phyloP scores from a whole-genome alignment of 2,329 filamentous ascomycete genomes.

The Ophiostoma sp. region DNA sequence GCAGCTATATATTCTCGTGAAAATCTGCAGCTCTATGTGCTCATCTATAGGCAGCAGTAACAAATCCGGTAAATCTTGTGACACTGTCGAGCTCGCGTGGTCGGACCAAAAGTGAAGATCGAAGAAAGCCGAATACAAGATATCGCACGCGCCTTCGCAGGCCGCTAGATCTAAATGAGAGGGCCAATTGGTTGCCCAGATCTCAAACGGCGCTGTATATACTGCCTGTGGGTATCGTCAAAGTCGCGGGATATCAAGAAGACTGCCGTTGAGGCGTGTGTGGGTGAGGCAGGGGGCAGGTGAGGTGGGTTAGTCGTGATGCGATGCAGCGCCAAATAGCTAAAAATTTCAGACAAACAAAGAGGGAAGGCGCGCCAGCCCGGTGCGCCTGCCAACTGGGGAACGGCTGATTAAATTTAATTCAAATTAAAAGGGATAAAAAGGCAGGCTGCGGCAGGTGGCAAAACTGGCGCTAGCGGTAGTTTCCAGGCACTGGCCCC shows the following conservation, averaged over 20 bases:
- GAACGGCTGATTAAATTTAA: conserved; percentile 18
- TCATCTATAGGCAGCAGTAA: not conserved
- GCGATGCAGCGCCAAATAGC: conserved; percentile 15
- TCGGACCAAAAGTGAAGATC: not conserved
- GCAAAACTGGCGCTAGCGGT: conserved; percentile 20
- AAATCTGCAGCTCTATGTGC: not conserved
- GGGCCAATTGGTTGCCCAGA: conserved; percentile 5
- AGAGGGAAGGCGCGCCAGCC: conserved; percentile 18
- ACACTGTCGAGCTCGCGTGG: not conserved
- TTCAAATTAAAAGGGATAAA: conserved; percentile 20
- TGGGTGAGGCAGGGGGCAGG: not conserved
- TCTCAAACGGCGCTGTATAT: not conserved
- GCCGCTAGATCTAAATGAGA: conserved; percentile 1
- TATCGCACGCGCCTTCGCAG: conserved; percentile 9
- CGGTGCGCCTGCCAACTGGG: conserved; percentile 8
- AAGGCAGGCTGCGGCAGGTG: not conserved
- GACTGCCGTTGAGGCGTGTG: conserved; percentile 9
- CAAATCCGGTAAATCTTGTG: not conserved
- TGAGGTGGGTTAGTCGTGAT: conserved; percentile 6
- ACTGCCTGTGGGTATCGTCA: conserved; percentile 1
- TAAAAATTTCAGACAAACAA: conserved; percentile 23
- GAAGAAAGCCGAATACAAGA: not conserved
- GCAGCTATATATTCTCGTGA: not conserved
- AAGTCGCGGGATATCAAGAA: not conserved
- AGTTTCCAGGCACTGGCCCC: conserved; percentile 15